Base-by-base conservation (phyloP, 108 stramenopile genomes). In the Conticribra guillardii region DNA sequence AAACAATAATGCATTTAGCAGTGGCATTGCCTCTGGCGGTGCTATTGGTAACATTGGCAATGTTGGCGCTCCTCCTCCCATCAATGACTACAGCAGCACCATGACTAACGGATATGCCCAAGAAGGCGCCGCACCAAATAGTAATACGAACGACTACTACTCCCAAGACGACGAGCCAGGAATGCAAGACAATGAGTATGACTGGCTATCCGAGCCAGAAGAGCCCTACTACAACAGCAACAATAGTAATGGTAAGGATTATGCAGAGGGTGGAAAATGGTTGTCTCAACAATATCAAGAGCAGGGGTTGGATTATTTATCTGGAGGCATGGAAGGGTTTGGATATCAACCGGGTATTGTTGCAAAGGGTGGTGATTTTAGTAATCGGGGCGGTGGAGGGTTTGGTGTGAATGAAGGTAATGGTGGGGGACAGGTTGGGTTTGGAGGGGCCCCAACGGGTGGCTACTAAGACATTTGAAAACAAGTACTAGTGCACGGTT, bases 231-330 rank as follows among this genome's bases (percentile, higher is more conserved):
- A 4, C 32, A 23, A 23, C 4, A 60, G 16, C 3, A 60, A 60
- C 17, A 37, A 60, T 22, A 44, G 16, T 34, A 37, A 32, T 21
- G 59, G 59, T 19, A 16, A 46, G 32, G n/a, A 60, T 17, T 46
- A 30, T 24, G 45, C 26, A 9, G 17, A 56, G 23, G 41, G 8
- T 2, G 67, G 55, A 14, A 48, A 27, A 27, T 46, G 37, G 28
- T 31, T 71, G 0, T 32, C 58, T 3, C 37, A 71, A 41, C 59
- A 37, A 34, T 71, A 71, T n/a, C 47, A 31, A 37, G 51, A 71
- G 24, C 60, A 53, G 19, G 69, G 69, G 24, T 60, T 71, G 50
- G 69, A 71, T 52, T 19, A 53, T 4, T 50, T 71, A 1, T 53
- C 50, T 27, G 69, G 69, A 1, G 69, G 69, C 1, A 50, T 27